Conservation (phyloP, 768 basidiomycete genomes). For the Ramaria sp. region DNA sequence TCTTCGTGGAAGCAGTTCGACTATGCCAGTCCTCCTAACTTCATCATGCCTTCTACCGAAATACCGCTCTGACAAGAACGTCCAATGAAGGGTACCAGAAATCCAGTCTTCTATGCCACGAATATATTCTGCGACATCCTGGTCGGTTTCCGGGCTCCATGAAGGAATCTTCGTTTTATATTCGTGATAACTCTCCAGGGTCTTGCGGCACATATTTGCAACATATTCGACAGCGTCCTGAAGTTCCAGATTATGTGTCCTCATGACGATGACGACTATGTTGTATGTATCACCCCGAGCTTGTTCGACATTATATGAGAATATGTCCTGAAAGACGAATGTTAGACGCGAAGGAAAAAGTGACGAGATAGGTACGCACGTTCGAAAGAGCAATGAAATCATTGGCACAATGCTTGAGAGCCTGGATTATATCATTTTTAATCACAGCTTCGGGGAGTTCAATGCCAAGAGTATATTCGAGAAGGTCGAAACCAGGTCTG, state of each 20-base stretch:
- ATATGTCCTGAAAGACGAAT: slow-evolving; percentile 23
- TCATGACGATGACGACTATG: slow-evolving; percentile 30
- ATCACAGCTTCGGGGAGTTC: slow-evolving; percentile 44
- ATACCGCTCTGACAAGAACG: slow-evolving; percentile 57
- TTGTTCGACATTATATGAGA: slow-evolving; percentile 30
- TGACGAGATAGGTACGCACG: slow-evolving; percentile 16
- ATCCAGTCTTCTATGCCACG: slow-evolving; percentile 31
- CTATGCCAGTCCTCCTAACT: no score
- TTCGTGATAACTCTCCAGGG: slow-evolving; percentile 23
- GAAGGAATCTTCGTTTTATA: slow-evolving; percentile 35
- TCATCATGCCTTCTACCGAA: slow-evolving; percentile 54
- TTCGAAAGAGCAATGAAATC: slow-evolving; percentile 43
- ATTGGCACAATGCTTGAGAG: slow-evolving; percentile 36
- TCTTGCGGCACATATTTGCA: slow-evolving; percentile 19
- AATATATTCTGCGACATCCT: slow-evolving; percentile 34
- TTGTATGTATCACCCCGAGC: slow-evolving; percentile 31
- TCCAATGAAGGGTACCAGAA: slow-evolving; percentile 63
- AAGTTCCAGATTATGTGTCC: slow-evolving; percentile 22
- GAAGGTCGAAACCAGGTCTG: slow-evolving; percentile 38
- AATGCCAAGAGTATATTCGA: slow-evolving; percentile 42
- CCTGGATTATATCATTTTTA: slow-evolving; percentile 34
- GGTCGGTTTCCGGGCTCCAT: slow-evolving; percentile 50
- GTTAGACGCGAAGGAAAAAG: background rate
- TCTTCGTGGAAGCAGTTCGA: no score
- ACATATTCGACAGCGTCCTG: slow-evolving; percentile 30